Conservation (phyloP, 176 grass and related monocot species). For the Zoysia pacifica region DNA sequence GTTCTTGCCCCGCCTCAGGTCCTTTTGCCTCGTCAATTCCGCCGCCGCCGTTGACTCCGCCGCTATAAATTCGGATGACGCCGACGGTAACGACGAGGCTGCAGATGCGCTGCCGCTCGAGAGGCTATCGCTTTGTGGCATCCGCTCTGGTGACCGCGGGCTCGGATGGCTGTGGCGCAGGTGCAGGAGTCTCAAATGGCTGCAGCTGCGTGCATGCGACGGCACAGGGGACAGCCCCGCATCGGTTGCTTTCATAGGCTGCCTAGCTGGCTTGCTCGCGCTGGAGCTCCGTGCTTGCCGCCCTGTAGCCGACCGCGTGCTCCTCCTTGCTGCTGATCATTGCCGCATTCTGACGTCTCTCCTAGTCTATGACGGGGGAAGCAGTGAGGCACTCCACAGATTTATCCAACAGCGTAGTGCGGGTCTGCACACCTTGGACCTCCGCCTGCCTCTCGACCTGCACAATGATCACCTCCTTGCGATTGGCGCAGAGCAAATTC, state of each 20-base stretch:
- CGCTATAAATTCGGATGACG: constrained; percentile 8
- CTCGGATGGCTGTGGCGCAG: constrained; percentile 75
- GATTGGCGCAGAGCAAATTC: constrained; percentile 36
- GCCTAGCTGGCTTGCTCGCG: constrained; percentile 51
- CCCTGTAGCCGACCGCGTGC: constrained; percentile 71
- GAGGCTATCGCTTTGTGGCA: constrained; percentile 68
- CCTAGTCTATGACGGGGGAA: constrained; percentile 81
- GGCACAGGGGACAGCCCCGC: constrained; percentile 63
- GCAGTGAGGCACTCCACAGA: constrained; percentile 68
- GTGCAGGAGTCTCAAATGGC: constrained; percentile 60
- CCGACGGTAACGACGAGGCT: constrained; percentile 1
- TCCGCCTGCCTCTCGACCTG: constrained; percentile 88
- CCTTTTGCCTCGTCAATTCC: constrained; percentile 72
- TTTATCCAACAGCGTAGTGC: constrained; percentile 80
- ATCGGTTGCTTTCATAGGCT: constrained; percentile 48
- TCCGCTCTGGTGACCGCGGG: constrained; percentile 60
- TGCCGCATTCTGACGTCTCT: constrained; percentile 66
- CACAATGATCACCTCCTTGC: constrained; percentile 90
- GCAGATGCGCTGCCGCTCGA: constrained; percentile 49
- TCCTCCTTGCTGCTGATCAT: constrained; percentile 67
- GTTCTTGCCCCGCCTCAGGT: constrained; percentile 59
- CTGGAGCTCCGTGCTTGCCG: constrained; percentile 94
- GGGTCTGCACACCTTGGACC: constrained; percentile 65
- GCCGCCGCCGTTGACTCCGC: constrained; percentile 32
- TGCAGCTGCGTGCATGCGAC: constrained; percentile 85